Conservation (phyloP, 805 yeast species). For the Candida vartiovaarae region DNA sequence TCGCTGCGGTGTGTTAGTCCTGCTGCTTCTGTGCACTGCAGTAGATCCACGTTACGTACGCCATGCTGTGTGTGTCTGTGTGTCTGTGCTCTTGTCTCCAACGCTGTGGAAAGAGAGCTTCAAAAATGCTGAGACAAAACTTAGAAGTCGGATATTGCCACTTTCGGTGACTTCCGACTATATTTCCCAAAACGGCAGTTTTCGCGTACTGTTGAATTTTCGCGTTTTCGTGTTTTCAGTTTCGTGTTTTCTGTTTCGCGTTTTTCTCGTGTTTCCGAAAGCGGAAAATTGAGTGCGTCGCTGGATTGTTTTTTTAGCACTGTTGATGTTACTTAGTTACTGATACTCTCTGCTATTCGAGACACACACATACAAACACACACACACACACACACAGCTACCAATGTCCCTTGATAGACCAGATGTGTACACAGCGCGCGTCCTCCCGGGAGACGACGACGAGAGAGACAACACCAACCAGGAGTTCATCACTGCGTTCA, state of each 20-base stretch:
- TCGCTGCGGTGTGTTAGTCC: slow-evolving; percentile 35
- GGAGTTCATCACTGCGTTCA: slow-evolving; percentile 71
- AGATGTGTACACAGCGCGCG: slow-evolving; percentile 69
- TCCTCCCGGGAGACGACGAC: slow-evolving; percentile 75
- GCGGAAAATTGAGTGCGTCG: slow-evolving; percentile 1
- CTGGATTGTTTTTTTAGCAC: too few relatives aligned
- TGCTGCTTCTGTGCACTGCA: slow-evolving; percentile 2
- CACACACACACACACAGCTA: too few relatives aligned
- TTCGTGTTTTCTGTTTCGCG: too few relatives aligned
- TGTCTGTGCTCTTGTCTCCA: too few relatives aligned
- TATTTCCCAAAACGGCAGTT: too few relatives aligned
- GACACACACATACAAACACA: too few relatives aligned
- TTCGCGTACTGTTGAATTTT: too few relatives aligned
- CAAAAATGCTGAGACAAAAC: neutral
- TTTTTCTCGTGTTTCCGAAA: neutral
- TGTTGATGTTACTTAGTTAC: too few relatives aligned
- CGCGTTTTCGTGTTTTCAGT: too few relatives aligned
- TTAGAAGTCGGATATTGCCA: neutral
- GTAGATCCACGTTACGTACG: slow-evolving; percentile 9
- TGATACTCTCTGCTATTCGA: too few relatives aligned
- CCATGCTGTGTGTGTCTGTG: slow-evolving; percentile 7
- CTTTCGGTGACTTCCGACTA: neutral
- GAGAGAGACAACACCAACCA: slow-evolving; percentile 51
- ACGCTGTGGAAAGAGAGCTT: too few relatives aligned
- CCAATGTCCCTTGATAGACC: slow-evolving; percentile 26